Evolutionary conservation across 1,284 basidiomycete species (phyloP), one percentile per base, ranked within the genome.

Genomic region (Athelia psychrophila): DNA sequence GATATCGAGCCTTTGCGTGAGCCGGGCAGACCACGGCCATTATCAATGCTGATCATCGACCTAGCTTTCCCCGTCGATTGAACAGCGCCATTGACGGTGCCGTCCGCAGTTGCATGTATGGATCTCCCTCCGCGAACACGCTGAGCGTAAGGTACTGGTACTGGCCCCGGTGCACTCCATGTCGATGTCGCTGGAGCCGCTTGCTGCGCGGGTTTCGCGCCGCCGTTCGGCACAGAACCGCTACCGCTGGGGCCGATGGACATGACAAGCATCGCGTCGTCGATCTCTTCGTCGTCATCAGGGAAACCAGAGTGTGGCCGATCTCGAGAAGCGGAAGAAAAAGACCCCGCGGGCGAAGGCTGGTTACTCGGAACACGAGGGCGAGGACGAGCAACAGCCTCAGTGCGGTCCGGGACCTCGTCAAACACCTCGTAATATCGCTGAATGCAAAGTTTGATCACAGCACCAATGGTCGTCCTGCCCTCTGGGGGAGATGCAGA

Each of bases 381-480:
- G 13, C 51, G 69, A n/a, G 68, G 69, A 12, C 51, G 69, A n/a
- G 68, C 69, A 18, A 81, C 57, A 2, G 83, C 82, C 59, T 90
- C 88, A 51, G 75, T 78, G 18, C 83, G 78, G 67, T 91, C 90
- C 53, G 66, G 70, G 18, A 86, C 68, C 58, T 92, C 88, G 61
- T 93, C 90, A 61, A 93, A 93, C 30, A 93, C 74, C 64, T 93
- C 91, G 64, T 87, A 92, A 64, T 92, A 93, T 42, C 81, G 79
- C 60, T 88, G 80, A 52, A 93, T 91, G 66, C 88, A 92, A 33
- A 90, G 69, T 60, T 85, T 84, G 64, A 93, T 73, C 47, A 93
- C 72, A 50, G 77, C 74, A 3, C 90, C 90, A 0, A 93, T 72
- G 1, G 88, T 91, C 10, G 81, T 83, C 54, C 68, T 71, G 47